Evolutionary conservation across 2,329 filamentous ascomycete species (phyloP).

Genomic region (Tothia fuscella): DNA sequence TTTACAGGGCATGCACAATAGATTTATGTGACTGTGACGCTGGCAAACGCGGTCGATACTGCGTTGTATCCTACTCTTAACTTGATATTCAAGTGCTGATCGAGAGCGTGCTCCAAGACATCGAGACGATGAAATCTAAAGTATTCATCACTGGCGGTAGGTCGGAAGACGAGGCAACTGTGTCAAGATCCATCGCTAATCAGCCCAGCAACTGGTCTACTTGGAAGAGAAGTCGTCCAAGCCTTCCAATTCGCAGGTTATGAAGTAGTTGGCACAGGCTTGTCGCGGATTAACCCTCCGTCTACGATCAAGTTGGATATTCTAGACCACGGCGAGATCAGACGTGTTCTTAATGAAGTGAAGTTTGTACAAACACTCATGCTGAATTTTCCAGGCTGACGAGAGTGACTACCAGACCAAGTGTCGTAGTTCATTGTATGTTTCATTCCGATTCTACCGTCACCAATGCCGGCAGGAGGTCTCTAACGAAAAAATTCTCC

Average conservation of each 20-base stretch:
- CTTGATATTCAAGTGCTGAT: constrained; percentile 14
- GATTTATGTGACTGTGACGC: not conserved
- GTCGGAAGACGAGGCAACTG: constrained; percentile 7
- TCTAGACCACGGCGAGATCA: constrained; percentile 33
- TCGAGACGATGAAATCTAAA: constrained; percentile 31
- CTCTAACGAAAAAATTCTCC: not conserved
- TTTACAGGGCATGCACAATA: not conserved
- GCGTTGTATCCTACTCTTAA: too few species aligned
- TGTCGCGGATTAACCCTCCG: constrained; percentile 59
- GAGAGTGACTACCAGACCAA: constrained; percentile 41
- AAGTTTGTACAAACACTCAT: constrained; percentile 30
- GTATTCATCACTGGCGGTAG: constrained; percentile 65
- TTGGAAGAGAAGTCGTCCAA: constrained; percentile 66
- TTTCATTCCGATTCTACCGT: constrained; percentile 4
- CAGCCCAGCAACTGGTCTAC: constrained; percentile 53
- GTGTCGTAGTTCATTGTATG: constrained; percentile 72
- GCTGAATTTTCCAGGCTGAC: constrained; percentile 4
- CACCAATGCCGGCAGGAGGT: not conserved
- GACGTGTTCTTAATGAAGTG: constrained; percentile 36
- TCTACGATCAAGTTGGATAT: constrained; percentile 46
- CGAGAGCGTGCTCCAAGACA: too few species aligned
- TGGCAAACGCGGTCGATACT: too few species aligned
- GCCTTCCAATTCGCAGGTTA: constrained; percentile 58
- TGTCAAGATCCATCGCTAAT: constrained; percentile 12
- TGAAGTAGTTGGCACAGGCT: constrained; percentile 34